Percentiles rank a stretch among this genome's conserved stretches.
Evolutionary conservation across 2,329 filamentous ascomycete species (phyloP).

Genomic region (Fusarium pilosicola): DNA sequence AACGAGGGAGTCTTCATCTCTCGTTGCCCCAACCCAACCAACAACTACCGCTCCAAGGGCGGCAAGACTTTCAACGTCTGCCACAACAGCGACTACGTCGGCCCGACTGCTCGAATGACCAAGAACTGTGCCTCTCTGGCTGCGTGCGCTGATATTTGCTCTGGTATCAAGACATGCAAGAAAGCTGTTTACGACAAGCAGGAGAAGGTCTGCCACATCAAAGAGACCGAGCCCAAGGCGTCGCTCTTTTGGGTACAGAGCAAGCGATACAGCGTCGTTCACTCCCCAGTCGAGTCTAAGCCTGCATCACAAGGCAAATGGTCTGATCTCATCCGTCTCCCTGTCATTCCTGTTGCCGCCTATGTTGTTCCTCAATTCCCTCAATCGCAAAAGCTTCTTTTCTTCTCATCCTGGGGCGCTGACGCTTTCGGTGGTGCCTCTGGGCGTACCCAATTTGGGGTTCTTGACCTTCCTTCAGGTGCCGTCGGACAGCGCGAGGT

Average conservation of each 20-base stretch:
- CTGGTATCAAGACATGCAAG: conserved; percentile 8
- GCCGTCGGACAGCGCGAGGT: conserved; percentile 36
- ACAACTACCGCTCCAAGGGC: conserved; percentile 13
- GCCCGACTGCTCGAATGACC: neutral
- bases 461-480: conserved; percentile 19
- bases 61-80: conserved; percentile 22
- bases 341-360: conserved; percentile 30
- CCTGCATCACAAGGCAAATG: conserved; percentile 11
- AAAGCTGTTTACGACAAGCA: conserved; percentile 36
- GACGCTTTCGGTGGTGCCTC: conserved; percentile 34
- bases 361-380: conserved; percentile 30
- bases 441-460: conserved; percentile 28
- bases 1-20: conserved; percentile 25
- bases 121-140: conserved; percentile 19
- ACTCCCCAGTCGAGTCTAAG: neutral
- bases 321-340: conserved; percentile 30
- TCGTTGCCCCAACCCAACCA: conserved; percentile 6
- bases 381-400: conserved; percentile 23
- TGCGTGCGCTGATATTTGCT: conserved; percentile 31
- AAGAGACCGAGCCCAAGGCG: conserved; percentile 15
- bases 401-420: conserved; percentile 29
- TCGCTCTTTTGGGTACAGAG: conserved; percentile 33
- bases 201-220: conserved; percentile 36
- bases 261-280: conserved; percentile 27
- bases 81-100: conserved; percentile 21